phyloP scores from a whole-genome alignment of 257 asterid genomes.

The Solanum stenotomum region DNA sequence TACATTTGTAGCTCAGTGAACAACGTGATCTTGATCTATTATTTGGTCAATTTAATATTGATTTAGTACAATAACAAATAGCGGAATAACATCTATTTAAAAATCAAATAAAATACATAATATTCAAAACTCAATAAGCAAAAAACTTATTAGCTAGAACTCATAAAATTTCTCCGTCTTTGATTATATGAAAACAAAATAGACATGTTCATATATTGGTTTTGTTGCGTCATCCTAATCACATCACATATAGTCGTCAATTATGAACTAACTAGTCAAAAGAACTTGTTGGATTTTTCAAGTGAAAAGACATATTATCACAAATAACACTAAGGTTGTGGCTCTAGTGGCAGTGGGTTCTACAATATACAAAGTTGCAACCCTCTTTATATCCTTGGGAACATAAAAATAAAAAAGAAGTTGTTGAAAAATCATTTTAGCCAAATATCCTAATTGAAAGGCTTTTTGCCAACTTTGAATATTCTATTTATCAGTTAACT shows the following conservation, averaged over 20 bases:
- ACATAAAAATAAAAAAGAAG: not conserved
- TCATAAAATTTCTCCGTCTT: fast-evolving
- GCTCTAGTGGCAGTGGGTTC: not conserved
- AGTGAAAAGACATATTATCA: not conserved
- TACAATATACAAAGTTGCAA: not conserved
- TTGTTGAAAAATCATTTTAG: not conserved
- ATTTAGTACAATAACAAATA: too few relatives aligned
- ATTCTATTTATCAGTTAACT: not conserved
- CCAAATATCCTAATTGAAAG: not conserved
- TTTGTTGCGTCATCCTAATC: not conserved
- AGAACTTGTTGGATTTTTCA: not conserved
- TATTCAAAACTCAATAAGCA: not conserved
- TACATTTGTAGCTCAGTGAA: too few relatives aligned
- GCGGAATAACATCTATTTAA: fast-evolving
- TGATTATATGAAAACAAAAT: not conserved
- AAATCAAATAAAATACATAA: not conserved
- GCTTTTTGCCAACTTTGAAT: not conserved
- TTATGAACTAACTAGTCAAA: not conserved
- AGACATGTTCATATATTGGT: not conserved
- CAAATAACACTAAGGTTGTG: not conserved
- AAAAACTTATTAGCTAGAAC: not conserved
- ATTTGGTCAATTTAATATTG: not conserved
- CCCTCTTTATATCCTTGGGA: not conserved
- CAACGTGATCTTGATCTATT: not conserved
- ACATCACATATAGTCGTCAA: not conserved